Percentiles rank a stretch among this genome's conserved stretches.
phyloP scores from a whole-genome alignment of 768 basidiomycete species.

The Rickenella mellea region DNA sequence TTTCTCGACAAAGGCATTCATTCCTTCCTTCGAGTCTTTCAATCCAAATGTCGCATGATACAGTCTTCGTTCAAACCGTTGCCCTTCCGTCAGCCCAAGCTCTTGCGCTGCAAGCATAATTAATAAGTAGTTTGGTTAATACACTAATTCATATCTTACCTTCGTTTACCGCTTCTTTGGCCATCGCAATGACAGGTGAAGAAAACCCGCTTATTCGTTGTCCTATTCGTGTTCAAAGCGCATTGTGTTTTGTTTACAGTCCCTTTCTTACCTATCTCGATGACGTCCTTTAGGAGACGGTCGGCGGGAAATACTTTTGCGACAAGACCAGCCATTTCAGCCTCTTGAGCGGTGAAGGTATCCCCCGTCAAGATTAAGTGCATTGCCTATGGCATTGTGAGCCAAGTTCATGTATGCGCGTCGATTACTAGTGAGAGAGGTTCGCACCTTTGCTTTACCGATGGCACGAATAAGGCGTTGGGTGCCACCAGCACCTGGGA shows the following conservation, averaged over 20 bases:
- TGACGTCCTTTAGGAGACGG: slow-evolving; percentile 32
- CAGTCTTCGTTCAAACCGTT: slow-evolving; percentile 35
- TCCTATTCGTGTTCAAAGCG: slow-evolving; percentile 8
- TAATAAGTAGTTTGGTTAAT: background rate
- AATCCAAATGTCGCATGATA: slow-evolving; percentile 46
- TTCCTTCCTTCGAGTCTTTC: slow-evolving; percentile 35
- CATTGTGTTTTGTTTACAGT: background rate
- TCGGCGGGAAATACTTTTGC: slow-evolving; percentile 30
- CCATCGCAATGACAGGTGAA: slow-evolving; percentile 23
- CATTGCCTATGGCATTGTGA: slow-evolving; percentile 30
- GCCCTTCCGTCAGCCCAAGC: slow-evolving; percentile 32
- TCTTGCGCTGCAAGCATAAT: slow-evolving; percentile 29
- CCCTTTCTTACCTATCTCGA: slow-evolving; percentile 23
- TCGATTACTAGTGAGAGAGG: background rate
- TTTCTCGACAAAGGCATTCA: slow-evolving; percentile 42
- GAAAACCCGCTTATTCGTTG: slow-evolving; percentile 22
- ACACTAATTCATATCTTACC: slow-evolving; percentile 18
- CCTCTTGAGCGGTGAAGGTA: slow-evolving; percentile 35
- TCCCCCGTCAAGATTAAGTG: slow-evolving; percentile 45
- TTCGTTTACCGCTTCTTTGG: slow-evolving; percentile 42
- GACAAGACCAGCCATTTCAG: slow-evolving; percentile 38
- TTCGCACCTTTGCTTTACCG: slow-evolving; percentile 25
- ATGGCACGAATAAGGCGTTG: slow-evolving; percentile 32
- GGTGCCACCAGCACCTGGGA: slow-evolving; percentile 36
- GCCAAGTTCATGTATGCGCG: background rate